phyloP scores from a whole-genome alignment of 805 yeast species.

The Sungouiella thailandica region DNA sequence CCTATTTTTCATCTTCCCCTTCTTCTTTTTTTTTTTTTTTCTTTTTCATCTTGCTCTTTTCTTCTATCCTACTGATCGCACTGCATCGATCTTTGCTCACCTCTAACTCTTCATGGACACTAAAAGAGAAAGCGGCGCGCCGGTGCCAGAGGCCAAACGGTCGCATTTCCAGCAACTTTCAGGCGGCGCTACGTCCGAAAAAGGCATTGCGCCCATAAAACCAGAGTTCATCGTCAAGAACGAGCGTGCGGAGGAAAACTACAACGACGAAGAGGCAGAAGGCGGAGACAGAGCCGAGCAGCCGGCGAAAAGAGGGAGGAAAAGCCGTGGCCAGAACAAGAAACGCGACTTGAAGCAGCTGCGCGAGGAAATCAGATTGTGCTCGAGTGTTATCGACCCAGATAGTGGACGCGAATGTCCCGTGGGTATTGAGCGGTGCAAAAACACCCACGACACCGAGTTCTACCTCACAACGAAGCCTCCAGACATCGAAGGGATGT shows the following conservation, averaged over 20 bases:
- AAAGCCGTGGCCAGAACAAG: conserved; percentile 77
- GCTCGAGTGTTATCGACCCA: conserved; percentile 60
- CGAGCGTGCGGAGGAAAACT: conserved; percentile 38
- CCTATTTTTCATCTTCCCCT: background rate
- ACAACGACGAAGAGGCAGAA: conserved; percentile 43
- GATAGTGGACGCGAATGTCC: conserved; percentile 45
- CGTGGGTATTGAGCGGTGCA: conserved; percentile 68
- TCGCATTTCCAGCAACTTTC: conserved; percentile 12
- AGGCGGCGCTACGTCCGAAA: too few species aligned
- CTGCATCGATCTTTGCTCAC: background rate
- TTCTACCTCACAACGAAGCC: conserved; percentile 63
- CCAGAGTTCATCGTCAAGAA: conserved; percentile 57
- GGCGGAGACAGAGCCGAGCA: conserved; percentile 35
- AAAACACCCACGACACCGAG: conserved; percentile 69
- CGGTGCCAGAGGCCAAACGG: conserved; percentile 16
- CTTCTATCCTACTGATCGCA: background rate
- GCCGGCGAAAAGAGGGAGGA: conserved; percentile 35
- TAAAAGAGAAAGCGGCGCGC: conserved; percentile 16
- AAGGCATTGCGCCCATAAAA: conserved; percentile 76
- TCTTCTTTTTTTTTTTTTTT: background rate
- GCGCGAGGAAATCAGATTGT: conserved; percentile 59
- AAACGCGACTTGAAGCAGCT: conserved; percentile 69
- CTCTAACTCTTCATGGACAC: background rate
- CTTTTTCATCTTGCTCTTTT: background rate
- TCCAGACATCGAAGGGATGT: conserved; percentile 65